phyloP scores from a whole-genome alignment of 257 asterid species.

The Nicotiana otophora region DNA sequence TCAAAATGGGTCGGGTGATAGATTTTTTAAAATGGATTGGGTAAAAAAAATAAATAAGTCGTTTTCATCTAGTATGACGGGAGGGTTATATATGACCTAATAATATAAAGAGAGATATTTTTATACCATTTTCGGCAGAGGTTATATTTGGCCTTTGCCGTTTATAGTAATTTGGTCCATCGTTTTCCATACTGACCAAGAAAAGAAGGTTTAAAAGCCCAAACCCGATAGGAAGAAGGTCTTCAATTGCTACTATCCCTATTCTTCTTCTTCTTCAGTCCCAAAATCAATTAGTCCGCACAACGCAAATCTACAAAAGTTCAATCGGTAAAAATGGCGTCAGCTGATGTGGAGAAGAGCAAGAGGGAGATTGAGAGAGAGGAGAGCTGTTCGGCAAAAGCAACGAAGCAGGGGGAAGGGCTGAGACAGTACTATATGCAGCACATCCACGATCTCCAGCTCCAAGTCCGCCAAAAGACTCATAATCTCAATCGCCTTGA shows the following conservation, averaged over 20 bases:
- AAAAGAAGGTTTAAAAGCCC: background rate
- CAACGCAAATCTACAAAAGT: background rate
- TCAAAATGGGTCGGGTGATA: too few species aligned
- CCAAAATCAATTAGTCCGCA: background rate
- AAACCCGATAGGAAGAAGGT: background rate
- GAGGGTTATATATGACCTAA: too few species aligned
- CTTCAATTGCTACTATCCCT: background rate
- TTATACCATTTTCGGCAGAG: too few species aligned
- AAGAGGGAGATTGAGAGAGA: conserved; percentile 10
- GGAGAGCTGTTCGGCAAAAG: conserved; percentile 11
- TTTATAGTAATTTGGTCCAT: too few species aligned
- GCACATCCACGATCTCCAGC: conserved; percentile 44
- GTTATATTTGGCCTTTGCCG: too few species aligned
- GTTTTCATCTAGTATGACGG: too few species aligned
- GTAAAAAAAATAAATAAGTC: too few species aligned
- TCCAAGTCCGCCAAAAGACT: conserved; percentile 37
- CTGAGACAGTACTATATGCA: conserved; percentile 40
- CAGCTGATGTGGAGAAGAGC: background rate
- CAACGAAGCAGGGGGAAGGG: conserved; percentile 35
- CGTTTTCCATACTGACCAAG: background rate
- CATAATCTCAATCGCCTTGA: conserved; percentile 48
- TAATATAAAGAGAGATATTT: too few species aligned
- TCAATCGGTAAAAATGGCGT: background rate
- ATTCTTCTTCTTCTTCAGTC: background rate
- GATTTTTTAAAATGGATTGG: too few species aligned